A percentile compares a stretch with the other conserved stretches of the same genome.
These are phyloP conservation scores for Zoysia matrella DNA, from an alignment of 202 grass and related monocot species.

Conservation along the genomic window DNA sequence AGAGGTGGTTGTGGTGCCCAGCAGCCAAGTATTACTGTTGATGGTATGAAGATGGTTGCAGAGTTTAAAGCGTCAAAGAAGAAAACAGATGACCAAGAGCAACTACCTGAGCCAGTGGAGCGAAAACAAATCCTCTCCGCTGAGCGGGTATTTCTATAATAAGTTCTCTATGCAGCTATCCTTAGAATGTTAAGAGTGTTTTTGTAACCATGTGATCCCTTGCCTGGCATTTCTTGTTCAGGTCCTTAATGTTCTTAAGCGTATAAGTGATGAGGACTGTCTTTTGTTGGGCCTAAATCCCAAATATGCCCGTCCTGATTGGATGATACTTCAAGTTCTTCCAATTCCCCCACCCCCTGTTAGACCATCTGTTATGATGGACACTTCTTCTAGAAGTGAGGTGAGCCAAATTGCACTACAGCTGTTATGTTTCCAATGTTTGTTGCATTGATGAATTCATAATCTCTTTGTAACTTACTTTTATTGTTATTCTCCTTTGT, in stretches of 20 bases:
- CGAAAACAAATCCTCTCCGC: constrained; percentile 93
- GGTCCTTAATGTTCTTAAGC: constrained; percentile 86
- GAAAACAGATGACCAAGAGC: constrained; percentile 84
- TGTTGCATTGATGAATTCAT: neutral
- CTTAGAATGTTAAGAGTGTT: neutral
- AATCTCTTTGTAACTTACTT: neutral
- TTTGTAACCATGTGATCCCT: too few species aligned
- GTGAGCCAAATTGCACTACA: constrained; percentile 39
- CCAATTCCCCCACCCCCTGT: constrained; percentile 89
- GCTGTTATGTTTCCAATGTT: neutral
- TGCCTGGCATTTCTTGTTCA: constrained; percentile 7
- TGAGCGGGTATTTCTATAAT: constrained; percentile 64
- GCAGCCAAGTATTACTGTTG: constrained; percentile 94
- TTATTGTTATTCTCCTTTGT: constrained; percentile 25
- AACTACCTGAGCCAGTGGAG: constrained; percentile 92
- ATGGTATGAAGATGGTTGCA: constrained; percentile 96
- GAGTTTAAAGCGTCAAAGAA: constrained; percentile 93
- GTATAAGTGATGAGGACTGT: constrained; percentile 1
- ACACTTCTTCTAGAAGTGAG: constrained; percentile 78
- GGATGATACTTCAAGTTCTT: constrained; percentile 93
- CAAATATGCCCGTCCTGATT: constrained; percentile 74
- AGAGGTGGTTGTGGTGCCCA: constrained; percentile 88
- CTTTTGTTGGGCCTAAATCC: constrained; percentile 47
- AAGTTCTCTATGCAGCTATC: constrained; percentile 5
- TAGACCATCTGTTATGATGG: constrained; percentile 88